phyloP scores from a whole-genome alignment of 495 filamentous ascomycete species.

The Niebla homalea region DNA sequence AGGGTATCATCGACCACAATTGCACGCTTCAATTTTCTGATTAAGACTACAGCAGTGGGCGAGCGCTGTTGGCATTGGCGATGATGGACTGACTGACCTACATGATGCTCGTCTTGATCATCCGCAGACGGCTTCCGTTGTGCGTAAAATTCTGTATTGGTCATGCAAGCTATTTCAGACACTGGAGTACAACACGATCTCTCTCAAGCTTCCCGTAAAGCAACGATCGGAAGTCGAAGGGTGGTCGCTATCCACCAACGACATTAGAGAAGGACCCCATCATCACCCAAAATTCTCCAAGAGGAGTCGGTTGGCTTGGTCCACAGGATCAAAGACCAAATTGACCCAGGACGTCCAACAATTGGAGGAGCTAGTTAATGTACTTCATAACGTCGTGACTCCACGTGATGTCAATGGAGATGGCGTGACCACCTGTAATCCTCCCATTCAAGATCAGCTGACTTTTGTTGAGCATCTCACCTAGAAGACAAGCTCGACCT shows the following conservation, averaged over 20 bases:
- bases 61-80: background rate
- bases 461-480: background rate
- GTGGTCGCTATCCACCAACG: background rate
- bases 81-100: background rate
- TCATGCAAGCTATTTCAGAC: background rate
- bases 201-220: background rate
- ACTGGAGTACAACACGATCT: background rate
- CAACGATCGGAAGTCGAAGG: background rate
- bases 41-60: constrained; percentile 3
- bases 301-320: background rate
- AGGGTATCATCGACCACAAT: background rate
- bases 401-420: background rate
- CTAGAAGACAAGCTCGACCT: background rate
- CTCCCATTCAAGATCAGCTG: too few relatives aligned
- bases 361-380: background rate
- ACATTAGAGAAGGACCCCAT: background rate
- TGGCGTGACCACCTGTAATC: background rate
- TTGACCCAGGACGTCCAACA: background rate
- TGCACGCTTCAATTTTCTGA: background rate
- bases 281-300: background rate
- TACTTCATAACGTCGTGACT: background rate
- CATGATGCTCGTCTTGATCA: constrained; percentile 2
- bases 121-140: background rate
- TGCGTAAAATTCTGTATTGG: background rate
- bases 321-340: background rate